Percentiles rank a stretch among this genome's conserved stretches.
Evolutionary conservation across 306 rosid species (phyloP).

Genomic region (Lathyrus aphaca): DNA sequence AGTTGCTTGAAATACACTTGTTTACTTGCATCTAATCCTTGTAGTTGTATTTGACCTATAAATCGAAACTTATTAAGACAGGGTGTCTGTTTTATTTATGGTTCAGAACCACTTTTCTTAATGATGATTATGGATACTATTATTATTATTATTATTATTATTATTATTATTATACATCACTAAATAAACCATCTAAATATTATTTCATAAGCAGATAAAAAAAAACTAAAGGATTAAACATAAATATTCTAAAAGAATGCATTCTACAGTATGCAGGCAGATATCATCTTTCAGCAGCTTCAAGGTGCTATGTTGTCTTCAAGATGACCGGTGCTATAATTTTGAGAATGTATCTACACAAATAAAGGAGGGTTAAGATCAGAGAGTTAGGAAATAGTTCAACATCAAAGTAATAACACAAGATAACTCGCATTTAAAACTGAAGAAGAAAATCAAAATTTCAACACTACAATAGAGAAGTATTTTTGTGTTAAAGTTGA

Average conservation of each 20-base stretch:
- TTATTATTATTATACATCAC: constrained; percentile 20
- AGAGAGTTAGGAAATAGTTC: constrained; percentile 16
- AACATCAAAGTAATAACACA: neutral
- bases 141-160: neutral
- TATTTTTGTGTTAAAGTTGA: neutral
- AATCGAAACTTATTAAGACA: too few species aligned
- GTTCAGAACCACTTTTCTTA: neutral
- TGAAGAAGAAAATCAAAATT: constrained; percentile 20
- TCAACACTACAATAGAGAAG: neutral
- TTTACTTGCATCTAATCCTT: too few species aligned
- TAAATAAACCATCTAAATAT: constrained; percentile 34
- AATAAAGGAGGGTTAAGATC: constrained; percentile 13
- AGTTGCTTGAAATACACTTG: too few species aligned
- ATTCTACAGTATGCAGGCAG: constrained; percentile 15
- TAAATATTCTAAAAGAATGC: constrained; percentile 23
- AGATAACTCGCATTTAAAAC: neutral
- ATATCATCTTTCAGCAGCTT: constrained; percentile 24
- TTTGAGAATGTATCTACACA: constrained; percentile 44
- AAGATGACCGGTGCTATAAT: constrained; percentile 35
- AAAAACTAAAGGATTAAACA: constrained; percentile 23
- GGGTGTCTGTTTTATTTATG: too few species aligned
- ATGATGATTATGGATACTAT: neutral
- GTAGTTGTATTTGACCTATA: too few species aligned
- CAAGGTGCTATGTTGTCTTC: constrained; percentile 46
- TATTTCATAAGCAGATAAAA: constrained; percentile 31